Percentiles rank a stretch among this genome's conserved stretches.
Evolutionary conservation across 495 filamentous ascomycete species (phyloP).

Genomic region (Cercophora newfieldiana): DNA sequence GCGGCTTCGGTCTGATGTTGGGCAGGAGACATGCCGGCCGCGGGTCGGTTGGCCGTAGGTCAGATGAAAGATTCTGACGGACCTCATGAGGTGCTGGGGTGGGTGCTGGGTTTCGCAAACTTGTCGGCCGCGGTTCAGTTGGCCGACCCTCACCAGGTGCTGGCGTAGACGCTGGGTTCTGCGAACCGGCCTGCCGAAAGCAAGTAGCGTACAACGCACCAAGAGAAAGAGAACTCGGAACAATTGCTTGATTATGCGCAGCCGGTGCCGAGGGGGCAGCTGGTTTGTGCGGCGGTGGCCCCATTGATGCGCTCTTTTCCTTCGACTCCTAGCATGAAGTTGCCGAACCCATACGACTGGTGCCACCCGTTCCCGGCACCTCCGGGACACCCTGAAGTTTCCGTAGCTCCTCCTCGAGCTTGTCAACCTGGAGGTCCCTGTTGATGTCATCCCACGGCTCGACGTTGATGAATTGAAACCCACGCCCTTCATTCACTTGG

Average conservation of each 20-base stretch:
- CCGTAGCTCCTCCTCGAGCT: not conserved
- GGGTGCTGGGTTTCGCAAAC: no score
- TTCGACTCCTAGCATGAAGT: slow-evolving; percentile 9
- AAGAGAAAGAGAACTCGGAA: no score
- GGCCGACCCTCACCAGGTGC: no score
- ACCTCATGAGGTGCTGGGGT: no score
- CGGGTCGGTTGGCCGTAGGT: no score
- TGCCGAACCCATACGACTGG: not conserved
- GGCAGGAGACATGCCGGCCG: not conserved
- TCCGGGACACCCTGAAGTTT: not conserved
- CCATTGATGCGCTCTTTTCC: no score
- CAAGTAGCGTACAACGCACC: no score
- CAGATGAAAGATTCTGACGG: no score
- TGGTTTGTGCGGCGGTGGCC: not conserved
- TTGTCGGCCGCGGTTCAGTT: no score
- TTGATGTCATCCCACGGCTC: slow-evolving; percentile 39
- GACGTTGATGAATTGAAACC: slow-evolving; percentile 41
- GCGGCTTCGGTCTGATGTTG: not conserved
- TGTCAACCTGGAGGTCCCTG: slow-evolving; percentile 26
- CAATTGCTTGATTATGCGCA: no score
- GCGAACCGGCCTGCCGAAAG: no score
- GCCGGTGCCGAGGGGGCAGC: not conserved
- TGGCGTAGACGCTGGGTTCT: no score
- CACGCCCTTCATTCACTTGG: slow-evolving; percentile 41
- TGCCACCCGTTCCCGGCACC: not conserved